Evolutionary conservation across 805 yeast genomes (phyloP), one percentile per base, ranked within the genome.

Genomic region (Candida hispaniensis): DNA sequence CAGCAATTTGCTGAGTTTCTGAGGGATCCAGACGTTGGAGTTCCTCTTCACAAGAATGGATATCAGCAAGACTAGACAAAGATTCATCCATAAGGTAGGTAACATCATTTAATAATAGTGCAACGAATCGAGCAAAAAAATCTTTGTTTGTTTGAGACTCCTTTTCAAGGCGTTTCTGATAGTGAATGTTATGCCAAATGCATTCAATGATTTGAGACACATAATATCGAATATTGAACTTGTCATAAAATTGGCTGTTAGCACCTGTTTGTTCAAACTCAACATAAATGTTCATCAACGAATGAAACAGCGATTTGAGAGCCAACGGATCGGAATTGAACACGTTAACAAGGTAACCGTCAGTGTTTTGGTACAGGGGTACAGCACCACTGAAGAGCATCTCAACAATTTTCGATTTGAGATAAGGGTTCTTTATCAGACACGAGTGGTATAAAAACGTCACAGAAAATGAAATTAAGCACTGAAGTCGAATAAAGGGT

Each of bases 251-350:
- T 57, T 91, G 97, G 0, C 93, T 75, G 6, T 88, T 76, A 2
- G 95, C 79, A 7, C 98, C 98, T 0, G 98, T 91, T 50, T 81
- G 85, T 55, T 91, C 99, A 33, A 88, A 86, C 66, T 81, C 82
- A 20, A 91, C 94, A 55, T 88, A 91, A 43, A 85, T 79, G 48
- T 83, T 93, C 57, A 91, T 67, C 39, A 91, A 64, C 1, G 94
- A 79, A 49, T 81, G 85, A 39, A 91, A 61, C 43, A 91, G 53
- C 52, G 85, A 73, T 22, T 74, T 63, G 18, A 61, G 58, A 2
- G 83, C 77, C 14, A 78, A 48, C 35, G 69, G 66, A 47, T 83
- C 75, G 7, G 72, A 60, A 47, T 68, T 74, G 55, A 83, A 74
- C 6, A 77, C 64, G 5, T 66, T 64, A 42, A 75, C 63, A 69